Conservation (phyloP, 1,139 yeast species). For the Candida albicans region DNA sequence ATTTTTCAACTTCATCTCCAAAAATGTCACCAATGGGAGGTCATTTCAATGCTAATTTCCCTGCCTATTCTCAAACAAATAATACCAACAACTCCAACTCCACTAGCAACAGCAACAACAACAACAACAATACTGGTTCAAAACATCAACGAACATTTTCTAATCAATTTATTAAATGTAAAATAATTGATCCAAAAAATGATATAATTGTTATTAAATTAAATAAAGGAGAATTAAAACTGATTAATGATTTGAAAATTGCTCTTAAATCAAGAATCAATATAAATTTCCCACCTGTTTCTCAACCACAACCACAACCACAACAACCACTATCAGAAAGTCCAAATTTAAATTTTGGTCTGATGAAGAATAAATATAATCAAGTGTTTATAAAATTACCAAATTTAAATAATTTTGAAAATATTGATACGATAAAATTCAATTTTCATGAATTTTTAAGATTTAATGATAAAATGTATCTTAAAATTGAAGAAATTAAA, state of each 20-base stretch:
- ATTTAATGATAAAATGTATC: constrained; percentile 14
- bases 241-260: constrained; percentile 29
- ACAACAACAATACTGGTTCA: background rate
- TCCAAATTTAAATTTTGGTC: no score
- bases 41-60: background rate
- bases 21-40: constrained; percentile 10
- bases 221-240: constrained; percentile 25
- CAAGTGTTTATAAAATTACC: constrained; percentile 32
- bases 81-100: background rate
- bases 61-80: background rate
- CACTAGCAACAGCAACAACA: background rate
- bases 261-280: constrained; percentile 25
- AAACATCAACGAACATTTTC: constrained; percentile 6
- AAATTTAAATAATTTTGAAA: constrained; percentile 23
- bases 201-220: constrained; percentile 31
- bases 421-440: constrained; percentile 27
- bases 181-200: constrained; percentile 28
- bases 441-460: constrained; percentile 24
- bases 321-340: no score
- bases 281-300: constrained; percentile 14
- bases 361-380: constrained; percentile 6
- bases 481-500: constrained; percentile 7
- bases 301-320: no score
- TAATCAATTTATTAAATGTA: constrained; percentile 25
- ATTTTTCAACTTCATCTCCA: background rate